Base-by-base conservation (phyloP, 2,329 filamentous ascomycete genomes). In the Cadophora gregata region DNA sequence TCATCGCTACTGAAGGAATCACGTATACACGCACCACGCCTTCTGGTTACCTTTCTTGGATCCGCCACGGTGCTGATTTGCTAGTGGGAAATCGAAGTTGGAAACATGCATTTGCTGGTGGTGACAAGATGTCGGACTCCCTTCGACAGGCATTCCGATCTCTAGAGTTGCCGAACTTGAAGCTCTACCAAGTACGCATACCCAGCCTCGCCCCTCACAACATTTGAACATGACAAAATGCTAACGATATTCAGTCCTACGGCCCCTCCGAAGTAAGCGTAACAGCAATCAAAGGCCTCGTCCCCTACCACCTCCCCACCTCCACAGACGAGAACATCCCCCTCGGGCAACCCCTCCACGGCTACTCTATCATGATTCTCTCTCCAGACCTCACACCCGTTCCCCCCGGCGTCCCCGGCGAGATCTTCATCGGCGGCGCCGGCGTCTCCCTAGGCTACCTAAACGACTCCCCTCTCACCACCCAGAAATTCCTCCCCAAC, bases 1-100 rank as follows among this genome's bases (percentile, higher is more conserved):
- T 61, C 24, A 61, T 61, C n/a, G 59, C 42, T 2, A 29, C 19
- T 9, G 24, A 48, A 9, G 24, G 24, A n/a, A 48, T 61, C 45
- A 48, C 59, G 3, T 53, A 53, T 12, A 53, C 48, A 4, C 21
- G 24, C 3, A 21, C 48, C 3, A 53, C 48, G 8, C 48, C 48
- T 5, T 21, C 48, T 19, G 48, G 21, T 14, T 53, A 53, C 16
- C 24, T 53, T 1, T 53, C 48, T 53, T 53, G 48, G 48, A 27
- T 53, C 24, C 24, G 27, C 10, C 48, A 53, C 29, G 48, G 48
- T 29, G 48, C 48, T 29, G 14, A 29, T 16, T 4, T 27, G 24
- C 2, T 53, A 1, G 48, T 19, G 14, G 48, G 48, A 7, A 53
- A 53, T 16, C 14, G 10, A 6, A 29, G 16, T 14, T 53, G 48